Base-by-base conservation (phyloP, 176 grass and related monocot species). In the Dendrocalamus sinicus region DNA sequence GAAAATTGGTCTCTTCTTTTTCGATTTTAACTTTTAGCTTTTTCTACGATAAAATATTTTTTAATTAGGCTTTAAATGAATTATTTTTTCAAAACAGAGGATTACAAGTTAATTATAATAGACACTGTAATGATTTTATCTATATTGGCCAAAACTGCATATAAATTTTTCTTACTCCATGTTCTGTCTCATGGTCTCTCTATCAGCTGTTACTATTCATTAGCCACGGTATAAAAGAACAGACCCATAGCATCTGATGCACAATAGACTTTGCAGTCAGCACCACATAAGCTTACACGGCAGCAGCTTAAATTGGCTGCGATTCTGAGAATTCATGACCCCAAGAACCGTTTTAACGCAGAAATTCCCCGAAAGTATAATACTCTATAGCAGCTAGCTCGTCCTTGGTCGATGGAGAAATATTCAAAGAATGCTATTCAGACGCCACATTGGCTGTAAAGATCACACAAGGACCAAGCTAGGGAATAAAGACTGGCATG, bases 361-460 rank as follows among this genome's bases (percentile, higher is more conserved):
- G 50, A 57, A 70, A 77, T 35, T 47, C 51, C 83, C 50, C 7
- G 24, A 24, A 63, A 63, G 4, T 59, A n/a, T 59, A 59, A n/a
- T 59, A n/a, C 20, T 59, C 55, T 58, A n/a, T 58, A 20, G 55
- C 1, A 20, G 55, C 1, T 66, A 47, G 22, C 48, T 52, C 45
- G 72, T n/a, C 55, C 17, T 39, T n/a, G 4, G 70, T 63, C 44
- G 20, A 67, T 8, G 61, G 83, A 67, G 35, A 22, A 37, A 63
- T 63, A 28, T 58, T 45, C 44, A 45, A 45, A 45, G 44, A 45
- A 45, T 45, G 8, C 44, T 45, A 45, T 45, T 45, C 37, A 22
- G 50, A n/a, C 11, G 23, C 61, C 39, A 23, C 61, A 73, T 59
- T 85, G 73, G 23, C 63, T 85, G 73, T 77, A 85, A 85, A 85